Evolutionary conservation across 2,329 filamentous ascomycete genomes (phyloP).

Genomic region (Talaromyces amestolkiae): DNA sequence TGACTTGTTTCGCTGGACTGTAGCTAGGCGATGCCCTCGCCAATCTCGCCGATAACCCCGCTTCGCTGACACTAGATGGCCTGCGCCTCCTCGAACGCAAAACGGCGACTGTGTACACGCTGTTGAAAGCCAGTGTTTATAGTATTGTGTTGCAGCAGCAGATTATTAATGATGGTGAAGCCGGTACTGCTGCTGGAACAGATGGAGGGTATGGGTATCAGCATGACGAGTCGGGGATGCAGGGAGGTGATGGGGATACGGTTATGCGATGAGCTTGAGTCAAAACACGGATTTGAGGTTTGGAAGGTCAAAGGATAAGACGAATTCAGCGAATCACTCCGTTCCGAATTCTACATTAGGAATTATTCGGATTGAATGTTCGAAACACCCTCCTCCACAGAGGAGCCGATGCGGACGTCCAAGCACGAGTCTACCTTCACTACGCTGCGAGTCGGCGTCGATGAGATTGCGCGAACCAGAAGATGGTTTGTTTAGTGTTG

Average conservation of each 20-base stretch:
- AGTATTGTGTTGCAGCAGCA: slow-evolving; percentile 98
- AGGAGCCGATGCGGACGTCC: neutral
- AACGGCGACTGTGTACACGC: slow-evolving; percentile 88
- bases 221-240: slow-evolving; percentile 21
- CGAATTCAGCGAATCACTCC: no score
- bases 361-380: no score
- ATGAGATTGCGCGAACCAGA: neutral
- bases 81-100: slow-evolving; percentile 87
- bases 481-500: neutral
- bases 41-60: slow-evolving; percentile 60
- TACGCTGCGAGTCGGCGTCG: neutral
- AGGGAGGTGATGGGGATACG: slow-evolving; percentile 8
- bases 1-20: neutral
- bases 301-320: neutral
- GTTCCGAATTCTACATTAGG: no score
- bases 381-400: neutral
- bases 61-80: slow-evolving; percentile 74
- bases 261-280: slow-evolving; percentile 3
- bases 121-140: slow-evolving; percentile 97
- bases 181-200: slow-evolving; percentile 13
- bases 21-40: slow-evolving; percentile 48
- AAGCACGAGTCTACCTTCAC: neutral
- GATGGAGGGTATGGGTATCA: slow-evolving; percentile 25
- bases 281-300: no score
- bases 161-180: slow-evolving; percentile 64